These are phyloP conservation scores for Gryganskiella cystojenkinii DNA, from an alignment of 192 early-diverging fungal genomes.

Conservation along the genomic window DNA sequence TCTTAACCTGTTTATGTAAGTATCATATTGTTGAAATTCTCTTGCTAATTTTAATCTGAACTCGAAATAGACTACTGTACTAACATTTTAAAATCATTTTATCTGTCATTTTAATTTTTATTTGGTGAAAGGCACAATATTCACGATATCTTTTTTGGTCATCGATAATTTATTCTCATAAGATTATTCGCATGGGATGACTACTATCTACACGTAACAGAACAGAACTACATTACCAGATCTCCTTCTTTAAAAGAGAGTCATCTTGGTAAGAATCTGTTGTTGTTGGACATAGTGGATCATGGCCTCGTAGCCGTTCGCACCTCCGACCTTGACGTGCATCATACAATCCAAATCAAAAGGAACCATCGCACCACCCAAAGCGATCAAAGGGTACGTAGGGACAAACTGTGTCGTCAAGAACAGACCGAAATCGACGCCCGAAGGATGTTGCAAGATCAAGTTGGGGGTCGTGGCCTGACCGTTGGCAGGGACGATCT, in stretches of 20 bases:
- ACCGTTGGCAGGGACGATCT: slow-evolving; percentile 25
- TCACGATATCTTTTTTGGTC: no score
- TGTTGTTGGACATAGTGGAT: slow-evolving; percentile 44
- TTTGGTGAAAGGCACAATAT: slow-evolving; percentile 1
- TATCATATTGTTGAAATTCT: no score
- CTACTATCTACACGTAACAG: slow-evolving; percentile 3
- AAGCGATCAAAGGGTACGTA: slow-evolving; percentile 33
- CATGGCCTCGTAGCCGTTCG: slow-evolving; percentile 38
- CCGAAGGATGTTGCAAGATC: slow-evolving; percentile 36
- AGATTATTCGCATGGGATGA: neutral
- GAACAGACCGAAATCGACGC: slow-evolving; percentile 37
- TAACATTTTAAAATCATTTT: no score
- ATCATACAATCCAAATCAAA: slow-evolving; percentile 43
- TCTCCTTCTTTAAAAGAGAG: slow-evolving; percentile 7
- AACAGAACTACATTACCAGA: neutral
- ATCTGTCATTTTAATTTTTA: neutral
- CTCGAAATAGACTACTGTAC: no score
- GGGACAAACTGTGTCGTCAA: slow-evolving; percentile 34
- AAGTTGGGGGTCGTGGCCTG: slow-evolving; percentile 15
- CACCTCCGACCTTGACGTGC: slow-evolving; percentile 35
- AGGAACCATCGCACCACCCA: slow-evolving; percentile 37
- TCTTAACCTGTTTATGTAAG: no score
- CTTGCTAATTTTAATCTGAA: no score
- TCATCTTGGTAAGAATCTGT: slow-evolving; percentile 40
- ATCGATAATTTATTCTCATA: no score